Conservation (phyloP, 371 early-diverging fungal species). For the Mucor circinelloides region DNA sequence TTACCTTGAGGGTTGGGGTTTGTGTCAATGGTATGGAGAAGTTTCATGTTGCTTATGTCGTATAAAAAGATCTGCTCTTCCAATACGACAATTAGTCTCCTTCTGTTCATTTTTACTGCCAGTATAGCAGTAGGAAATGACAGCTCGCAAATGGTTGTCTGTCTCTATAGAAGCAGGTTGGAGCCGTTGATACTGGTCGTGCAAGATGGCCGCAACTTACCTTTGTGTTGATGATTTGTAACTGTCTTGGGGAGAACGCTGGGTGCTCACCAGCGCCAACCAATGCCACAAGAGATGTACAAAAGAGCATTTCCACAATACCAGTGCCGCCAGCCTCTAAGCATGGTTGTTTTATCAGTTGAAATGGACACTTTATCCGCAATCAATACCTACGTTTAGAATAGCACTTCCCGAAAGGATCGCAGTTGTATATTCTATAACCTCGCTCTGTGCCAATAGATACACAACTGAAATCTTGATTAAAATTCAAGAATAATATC, state of each 20-base stretch:
- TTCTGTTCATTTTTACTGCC: constrained; percentile 93
- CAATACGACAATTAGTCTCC: constrained; percentile 87
- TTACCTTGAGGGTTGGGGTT: constrained; percentile 87
- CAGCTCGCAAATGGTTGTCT: constrained; percentile 95
- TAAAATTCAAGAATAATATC: constrained; percentile 82
- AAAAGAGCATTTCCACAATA: constrained; percentile 96
- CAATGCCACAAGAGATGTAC: constrained; percentile 93
- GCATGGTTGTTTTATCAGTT: not conserved
- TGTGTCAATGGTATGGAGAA: constrained; percentile 93
- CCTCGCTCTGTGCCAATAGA: constrained; percentile 86
- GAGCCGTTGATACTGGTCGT: not conserved
- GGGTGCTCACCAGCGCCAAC: constrained; percentile 94
- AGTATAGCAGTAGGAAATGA: constrained; percentile 90
- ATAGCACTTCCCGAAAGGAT: constrained; percentile 93
- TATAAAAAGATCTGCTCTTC: constrained; percentile 92
- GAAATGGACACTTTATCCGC: not conserved
- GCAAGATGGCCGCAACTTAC: constrained; percentile 44
- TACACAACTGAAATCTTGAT: constrained; percentile 93
- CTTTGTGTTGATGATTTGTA: constrained; percentile 96
- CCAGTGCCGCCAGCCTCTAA: constrained; percentile 85
- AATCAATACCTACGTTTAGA: constrained; percentile 58
- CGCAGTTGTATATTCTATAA: constrained; percentile 90
- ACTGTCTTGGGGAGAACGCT: constrained; percentile 83
- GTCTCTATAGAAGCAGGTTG: constrained; percentile 57
- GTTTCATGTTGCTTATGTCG: constrained; percentile 96